phyloP scores from a whole-genome alignment of 768 basidiomycete genomes.

The Calvatia gigantea region DNA sequence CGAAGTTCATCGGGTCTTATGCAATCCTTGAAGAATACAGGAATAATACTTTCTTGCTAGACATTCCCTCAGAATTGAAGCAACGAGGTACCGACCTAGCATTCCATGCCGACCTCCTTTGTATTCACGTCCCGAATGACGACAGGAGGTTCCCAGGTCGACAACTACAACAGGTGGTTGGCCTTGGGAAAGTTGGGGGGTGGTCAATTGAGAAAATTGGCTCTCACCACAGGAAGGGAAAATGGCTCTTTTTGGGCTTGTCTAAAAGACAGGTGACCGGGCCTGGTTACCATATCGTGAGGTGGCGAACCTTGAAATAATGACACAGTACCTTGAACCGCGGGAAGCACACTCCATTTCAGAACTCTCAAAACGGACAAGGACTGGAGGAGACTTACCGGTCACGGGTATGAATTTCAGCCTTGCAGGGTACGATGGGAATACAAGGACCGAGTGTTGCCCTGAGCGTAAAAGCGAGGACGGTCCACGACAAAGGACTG shows the following conservation, averaged over 20 bases:
- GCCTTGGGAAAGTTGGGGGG: neutral
- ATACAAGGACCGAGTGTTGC: no score
- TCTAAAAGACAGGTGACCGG: conserved; percentile 29
- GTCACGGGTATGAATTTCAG: no score
- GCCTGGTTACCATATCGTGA: conserved; percentile 29
- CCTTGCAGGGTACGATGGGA: no score
- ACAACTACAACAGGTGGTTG: conserved; percentile 15
- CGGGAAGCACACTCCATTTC: neutral
- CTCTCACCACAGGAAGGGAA: conserved; percentile 22
- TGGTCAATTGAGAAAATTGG: conserved; percentile 25
- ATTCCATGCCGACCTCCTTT: conserved; percentile 30
- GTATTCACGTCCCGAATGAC: conserved; percentile 30
- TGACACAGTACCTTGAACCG: neutral
- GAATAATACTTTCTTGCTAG: conserved; percentile 17
- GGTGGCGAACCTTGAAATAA: conserved; percentile 1
- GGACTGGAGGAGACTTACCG: no score
- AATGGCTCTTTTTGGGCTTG: conserved; percentile 25
- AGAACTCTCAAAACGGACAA: neutral
- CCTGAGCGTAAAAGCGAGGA: no score
- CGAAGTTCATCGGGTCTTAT: conserved; percentile 22
- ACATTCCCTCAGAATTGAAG: conserved; percentile 17
- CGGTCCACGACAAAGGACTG: no score
- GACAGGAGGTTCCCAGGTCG: conserved; percentile 28
- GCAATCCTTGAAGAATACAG: conserved; percentile 15
- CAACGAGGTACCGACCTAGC: conserved; percentile 17